Base-by-base conservation (phyloP, 2,329 filamentous ascomycete genomes). In the Calonectria montana region DNA sequence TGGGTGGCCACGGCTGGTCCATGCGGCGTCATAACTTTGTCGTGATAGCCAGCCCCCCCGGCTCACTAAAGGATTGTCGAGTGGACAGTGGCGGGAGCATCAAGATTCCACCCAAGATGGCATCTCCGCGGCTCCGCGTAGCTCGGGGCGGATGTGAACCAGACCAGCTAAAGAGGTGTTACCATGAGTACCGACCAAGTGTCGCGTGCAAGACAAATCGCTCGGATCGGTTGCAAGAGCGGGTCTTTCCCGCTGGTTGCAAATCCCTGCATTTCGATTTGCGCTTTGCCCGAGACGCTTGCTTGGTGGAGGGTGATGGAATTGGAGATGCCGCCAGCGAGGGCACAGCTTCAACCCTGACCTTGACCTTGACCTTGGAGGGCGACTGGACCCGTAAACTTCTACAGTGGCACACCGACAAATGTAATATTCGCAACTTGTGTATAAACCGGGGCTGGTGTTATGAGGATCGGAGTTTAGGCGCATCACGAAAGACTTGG, bases 181-280 rank as follows among this genome's bases (percentile, higher is more conserved):
- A 21, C 41, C 47, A 72, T 69, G 69, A 78, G 61, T 78, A 76
- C 77, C 77, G 75, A 77, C 50, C 15, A 16, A 73, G 77, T 69
- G 77, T 78, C 77, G 77, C 74, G 77, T 79, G 77, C 75, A 63
- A 76, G 67, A 75, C 70, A 79, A 79, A 79, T 79, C 77, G 77
- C 66, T 67, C 76, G 70, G 67, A 79, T 79, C 77, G 77, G 70
- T 74, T 70, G 70, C 64, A 59, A 41, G 53, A 73, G 77, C 70
- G 76, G 77, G 75, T 73, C 77, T 39, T 37, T 68, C 69, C 69
- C 31, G 68, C 71, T 65, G 65, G 67, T 74, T 78, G 69, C 55
- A 67, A 79, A 79, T 76, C 77, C 77, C 75, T 79, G 77, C 74
- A 71, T 74, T 68, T 76, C 75, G 62, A 74, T 77, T 73, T 78